A percentile compares a stretch with the other conserved stretches of the same genome.
Evolutionary conservation across 2,329 filamentous ascomycete species (phyloP).

Genomic region (Alternaria ethzedia): DNA sequence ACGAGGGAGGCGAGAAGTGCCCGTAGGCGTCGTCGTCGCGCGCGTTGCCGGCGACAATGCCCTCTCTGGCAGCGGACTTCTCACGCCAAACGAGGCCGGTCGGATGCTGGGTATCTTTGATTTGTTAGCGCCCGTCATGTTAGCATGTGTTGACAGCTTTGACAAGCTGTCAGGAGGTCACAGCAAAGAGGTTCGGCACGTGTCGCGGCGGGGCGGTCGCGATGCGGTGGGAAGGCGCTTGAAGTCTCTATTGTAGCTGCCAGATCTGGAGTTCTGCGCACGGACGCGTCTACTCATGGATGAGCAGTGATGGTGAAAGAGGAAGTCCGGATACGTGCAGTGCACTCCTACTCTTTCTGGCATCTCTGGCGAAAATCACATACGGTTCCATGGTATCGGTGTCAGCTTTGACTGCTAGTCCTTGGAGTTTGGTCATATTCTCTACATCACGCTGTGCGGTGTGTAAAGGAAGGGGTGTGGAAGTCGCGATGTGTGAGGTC

Average conservation of each 20-base stretch:
- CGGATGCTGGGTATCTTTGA: conserved; percentile 18
- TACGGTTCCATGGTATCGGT: fast-evolving
- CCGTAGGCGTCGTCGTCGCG: conserved; percentile 6
- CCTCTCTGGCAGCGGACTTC: conserved; percentile 15
- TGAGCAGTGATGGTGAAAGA: conserved; percentile 17
- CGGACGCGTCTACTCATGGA: background rate
- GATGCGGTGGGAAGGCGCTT: background rate
- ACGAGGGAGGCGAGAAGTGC: conserved; percentile 40
- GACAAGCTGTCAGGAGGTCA: conserved; percentile 9
- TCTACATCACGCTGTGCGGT: background rate
- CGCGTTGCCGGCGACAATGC: conserved; percentile 1
- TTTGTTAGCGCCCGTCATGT: conserved; percentile 1
- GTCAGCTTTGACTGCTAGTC: fast-evolving
- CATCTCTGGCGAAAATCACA: background rate
- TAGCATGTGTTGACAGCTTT: conserved; percentile 4
- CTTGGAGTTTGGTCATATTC: background rate
- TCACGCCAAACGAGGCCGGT: conserved; percentile 10
- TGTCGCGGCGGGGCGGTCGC: background rate
- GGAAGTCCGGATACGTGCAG: background rate
- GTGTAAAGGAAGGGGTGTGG: background rate
- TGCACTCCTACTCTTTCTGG: background rate
- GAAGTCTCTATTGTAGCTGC: conserved; percentile 1
- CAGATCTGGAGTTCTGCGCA: background rate
- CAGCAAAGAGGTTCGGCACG: background rate
- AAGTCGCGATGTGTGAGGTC: conserved; percentile 14